Percentiles rank a stretch among this genome's conserved stretches.
phyloP scores from a whole-genome alignment of 768 basidiomycete genomes.

The Obba rivulosa region DNA sequence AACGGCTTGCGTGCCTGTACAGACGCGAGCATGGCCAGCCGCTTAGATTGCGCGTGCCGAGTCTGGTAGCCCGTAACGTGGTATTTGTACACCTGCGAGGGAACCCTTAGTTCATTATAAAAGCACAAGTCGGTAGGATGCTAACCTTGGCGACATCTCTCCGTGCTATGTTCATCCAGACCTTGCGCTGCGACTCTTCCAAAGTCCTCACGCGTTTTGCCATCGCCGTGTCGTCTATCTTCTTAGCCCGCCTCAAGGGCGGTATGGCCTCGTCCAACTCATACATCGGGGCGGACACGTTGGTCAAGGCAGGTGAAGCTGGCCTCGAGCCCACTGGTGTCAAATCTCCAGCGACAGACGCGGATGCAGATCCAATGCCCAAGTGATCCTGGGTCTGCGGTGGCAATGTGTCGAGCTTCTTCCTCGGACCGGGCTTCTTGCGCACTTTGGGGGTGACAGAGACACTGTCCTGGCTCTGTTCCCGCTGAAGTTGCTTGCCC shows the following conservation, averaged over 20 bases:
- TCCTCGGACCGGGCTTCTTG: slow-evolving; percentile 52
- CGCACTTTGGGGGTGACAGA: slow-evolving; percentile 49
- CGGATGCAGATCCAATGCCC: slow-evolving; percentile 45
- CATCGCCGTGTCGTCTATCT: slow-evolving; percentile 67
- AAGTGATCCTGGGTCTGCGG: slow-evolving; percentile 47
- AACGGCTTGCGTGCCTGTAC: slow-evolving; percentile 76
- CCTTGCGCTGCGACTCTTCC: slow-evolving; percentile 82
- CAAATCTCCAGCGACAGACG: slow-evolving; percentile 57
- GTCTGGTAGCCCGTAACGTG: slow-evolving; percentile 62
- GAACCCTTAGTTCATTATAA: background rate
- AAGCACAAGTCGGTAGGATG: background rate
- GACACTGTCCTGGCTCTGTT: slow-evolving; percentile 54
- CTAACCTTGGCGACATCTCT: slow-evolving; percentile 79
- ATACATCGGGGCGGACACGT: slow-evolving; percentile 56
- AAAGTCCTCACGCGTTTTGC: slow-evolving; percentile 69
- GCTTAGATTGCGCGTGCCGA: slow-evolving; percentile 64
- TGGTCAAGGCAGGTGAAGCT: slow-evolving; percentile 53
- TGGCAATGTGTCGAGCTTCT: slow-evolving; percentile 47
- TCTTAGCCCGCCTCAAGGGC: slow-evolving; percentile 70
- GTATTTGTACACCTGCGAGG: slow-evolving; percentile 70
- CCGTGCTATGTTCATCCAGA: slow-evolving; percentile 86
- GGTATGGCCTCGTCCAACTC: slow-evolving; percentile 69
- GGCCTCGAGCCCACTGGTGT: slow-evolving; percentile 70
- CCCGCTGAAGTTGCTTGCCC: slow-evolving; percentile 42
- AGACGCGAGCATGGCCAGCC: slow-evolving; percentile 68